Conservation (phyloP, 768 basidiomycete genomes). For the Leccinum uliginosum region DNA sequence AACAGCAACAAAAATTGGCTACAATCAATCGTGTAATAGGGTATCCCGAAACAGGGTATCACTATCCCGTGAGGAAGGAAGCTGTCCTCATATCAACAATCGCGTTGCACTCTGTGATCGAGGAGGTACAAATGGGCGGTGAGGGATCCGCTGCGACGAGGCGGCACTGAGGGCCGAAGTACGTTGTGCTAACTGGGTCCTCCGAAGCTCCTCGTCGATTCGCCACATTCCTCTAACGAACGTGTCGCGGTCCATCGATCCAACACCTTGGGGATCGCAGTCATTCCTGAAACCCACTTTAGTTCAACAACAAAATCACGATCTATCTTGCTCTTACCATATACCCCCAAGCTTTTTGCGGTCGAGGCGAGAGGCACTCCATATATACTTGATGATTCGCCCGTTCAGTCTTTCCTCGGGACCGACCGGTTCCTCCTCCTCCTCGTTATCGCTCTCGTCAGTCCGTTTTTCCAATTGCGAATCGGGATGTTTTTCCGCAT, state of each 20-base stretch:
- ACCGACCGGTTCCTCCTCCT: conserved; percentile 23
- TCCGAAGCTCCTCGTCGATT: conserved; percentile 79
- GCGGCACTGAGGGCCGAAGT: conserved; percentile 30
- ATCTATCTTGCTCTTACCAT: conserved; percentile 47
- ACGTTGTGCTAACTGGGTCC: conserved; percentile 41
- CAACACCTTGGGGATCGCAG: conserved; percentile 53
- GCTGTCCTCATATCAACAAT: conserved; percentile 9
- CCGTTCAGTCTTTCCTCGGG: conserved; percentile 53
- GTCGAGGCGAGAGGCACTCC: conserved; percentile 58
- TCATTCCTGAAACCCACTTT: conserved; percentile 49
- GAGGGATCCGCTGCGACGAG: conserved; percentile 33
- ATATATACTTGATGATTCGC: conserved; percentile 52
- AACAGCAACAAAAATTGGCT: not conserved
- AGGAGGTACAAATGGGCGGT: conserved; percentile 25
- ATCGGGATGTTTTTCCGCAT: conserved; percentile 32
- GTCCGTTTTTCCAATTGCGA: conserved; percentile 11
- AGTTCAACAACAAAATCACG: not conserved
- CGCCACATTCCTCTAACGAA: conserved; percentile 84
- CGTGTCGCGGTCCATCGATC: conserved; percentile 57
- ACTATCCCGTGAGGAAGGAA: not conserved
- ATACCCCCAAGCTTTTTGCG: conserved; percentile 52
- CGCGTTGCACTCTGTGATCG: conserved; percentile 10
- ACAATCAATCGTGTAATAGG: conserved; percentile 2
- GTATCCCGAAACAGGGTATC: conserved; percentile 21
- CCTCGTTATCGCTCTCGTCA: conserved; percentile 17